Conservation (phyloP, 2,329 filamentous ascomycete genomes). For the Botrytis squamosa region DNA sequence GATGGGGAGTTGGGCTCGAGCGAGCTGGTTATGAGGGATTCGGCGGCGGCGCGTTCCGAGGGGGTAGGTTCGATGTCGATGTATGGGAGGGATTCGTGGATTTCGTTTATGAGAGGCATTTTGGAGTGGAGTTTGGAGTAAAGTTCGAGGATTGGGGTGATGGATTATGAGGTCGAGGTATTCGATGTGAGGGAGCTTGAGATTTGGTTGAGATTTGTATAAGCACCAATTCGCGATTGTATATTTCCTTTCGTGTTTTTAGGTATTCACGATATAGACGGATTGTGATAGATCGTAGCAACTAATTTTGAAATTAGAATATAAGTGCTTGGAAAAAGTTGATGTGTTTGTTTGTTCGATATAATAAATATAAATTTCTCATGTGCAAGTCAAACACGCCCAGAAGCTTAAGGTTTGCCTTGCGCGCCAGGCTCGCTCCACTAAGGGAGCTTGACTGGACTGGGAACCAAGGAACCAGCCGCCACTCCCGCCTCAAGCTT, state of each 20-base stretch:
- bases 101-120: slow-evolving; percentile 35
- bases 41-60: slow-evolving; percentile 62
- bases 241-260: not conserved
- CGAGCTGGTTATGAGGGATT: slow-evolving; percentile 68
- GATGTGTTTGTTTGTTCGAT: not conserved
- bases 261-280: not conserved
- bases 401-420: slow-evolving; percentile 14
- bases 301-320: not conserved
- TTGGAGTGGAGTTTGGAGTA: not conserved
- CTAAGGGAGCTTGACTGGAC: slow-evolving; percentile 7
- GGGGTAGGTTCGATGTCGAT: slow-evolving; percentile 73
- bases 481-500: not conserved
- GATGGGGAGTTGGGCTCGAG: slow-evolving; percentile 41
- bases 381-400: not conserved
- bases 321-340: not conserved
- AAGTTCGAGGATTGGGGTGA: not conserved
- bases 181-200: not conserved
- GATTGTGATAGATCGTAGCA: not conserved
- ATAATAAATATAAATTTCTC: slow-evolving; percentile 2
- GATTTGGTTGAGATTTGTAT: not conserved
- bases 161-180: slow-evolving; percentile 11
- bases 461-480: not conserved
- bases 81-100: slow-evolving; percentile 45
- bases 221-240: not conserved
- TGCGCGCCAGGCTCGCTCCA: slow-evolving; percentile 19